Base-by-base conservation (phyloP, 2,329 filamentous ascomycete genomes). In the Intubia oerlemansii region DNA sequence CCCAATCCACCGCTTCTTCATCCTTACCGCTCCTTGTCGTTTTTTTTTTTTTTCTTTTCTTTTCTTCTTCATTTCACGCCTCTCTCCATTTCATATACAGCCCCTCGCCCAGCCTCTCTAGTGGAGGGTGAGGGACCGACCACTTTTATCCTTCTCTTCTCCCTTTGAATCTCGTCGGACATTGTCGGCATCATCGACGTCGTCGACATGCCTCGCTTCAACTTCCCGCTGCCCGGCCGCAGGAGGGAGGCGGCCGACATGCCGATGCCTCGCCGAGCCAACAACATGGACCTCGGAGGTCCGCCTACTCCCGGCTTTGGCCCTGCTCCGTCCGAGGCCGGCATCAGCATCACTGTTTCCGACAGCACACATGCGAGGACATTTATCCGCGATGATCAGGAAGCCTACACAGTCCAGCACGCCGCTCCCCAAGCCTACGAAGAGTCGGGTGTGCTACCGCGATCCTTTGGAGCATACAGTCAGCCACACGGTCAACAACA, bases 171-270 rank as follows among this genome's bases (percentile, higher is more conserved):
- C 8, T 20, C 24, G n/a, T 7, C 12, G 12, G 9, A 17, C 9
- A 15, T 23, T 27, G 5, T 18, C 15, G 7, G 10, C 17, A 12
- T 22, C 5, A 12, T n/a, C 20, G 5, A 24, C 15, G 27, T 30
- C 14, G 24, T 9, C 32, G 39, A 10, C 29, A 42, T 45, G 32
- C 42, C 45, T 20, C 59, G 55, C 33, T 62, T 64, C 38, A 52
- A 46, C 22, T 62, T 63, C 29, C 51, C 57, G 17, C 42, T 62
- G 11, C 51, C 57, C 29, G 52, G 58, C 29, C 55, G 58, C 34
- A 54, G 46, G 33, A 63, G 57, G 41, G 46, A 47, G 20, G 28
- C 23, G 8, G 22, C 30, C 17, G 50, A 43, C 20, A 49, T 52
- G 8, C 51, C n/a, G n/a, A n/a, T n/a, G n/a, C n/a, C n/a, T n/a